These are phyloP conservation scores for Mesotaenium endlicherianum DNA, from an alignment of 139 green algal species.

Conservation along the genomic window DNA sequence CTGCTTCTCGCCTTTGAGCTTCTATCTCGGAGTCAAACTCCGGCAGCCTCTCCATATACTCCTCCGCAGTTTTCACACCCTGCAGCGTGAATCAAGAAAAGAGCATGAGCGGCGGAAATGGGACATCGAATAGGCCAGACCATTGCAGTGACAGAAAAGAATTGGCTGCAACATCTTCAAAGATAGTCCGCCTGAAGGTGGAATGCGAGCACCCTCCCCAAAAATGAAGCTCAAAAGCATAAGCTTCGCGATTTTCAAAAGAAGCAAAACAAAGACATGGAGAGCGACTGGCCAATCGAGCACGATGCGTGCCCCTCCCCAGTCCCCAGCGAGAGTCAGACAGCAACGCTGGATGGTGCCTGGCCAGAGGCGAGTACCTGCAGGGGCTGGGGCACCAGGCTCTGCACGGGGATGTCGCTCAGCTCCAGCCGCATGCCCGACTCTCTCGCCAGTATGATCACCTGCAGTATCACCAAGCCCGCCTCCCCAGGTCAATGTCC, in stretches of 20 bases:
- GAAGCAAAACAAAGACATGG: no score
- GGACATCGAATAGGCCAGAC: background rate
- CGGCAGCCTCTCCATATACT: slow-evolving; percentile 84
- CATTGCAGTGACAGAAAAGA: no score
- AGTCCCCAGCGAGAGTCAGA: no score
- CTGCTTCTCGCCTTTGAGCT: slow-evolving; percentile 65
- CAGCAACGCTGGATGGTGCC: no score
- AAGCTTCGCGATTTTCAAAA: no score
- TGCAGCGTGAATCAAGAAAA: background rate
- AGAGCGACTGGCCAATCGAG: no score
- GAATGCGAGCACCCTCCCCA: no score
- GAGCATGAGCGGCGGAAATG: background rate
- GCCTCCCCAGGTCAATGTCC: no score
- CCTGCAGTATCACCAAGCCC: background rate
- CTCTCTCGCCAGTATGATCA: slow-evolving; percentile 86
- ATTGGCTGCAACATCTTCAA: no score
- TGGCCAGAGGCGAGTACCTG: background rate
- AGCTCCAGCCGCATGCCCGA: slow-evolving; percentile 84
- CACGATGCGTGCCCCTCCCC: no score
- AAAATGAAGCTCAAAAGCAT: no score
- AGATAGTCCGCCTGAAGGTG: no score
- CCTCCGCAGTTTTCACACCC: slow-evolving; percentile 54
- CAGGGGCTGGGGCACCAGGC: slow-evolving; percentile 75
- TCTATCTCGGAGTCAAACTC: slow-evolving; percentile 86
- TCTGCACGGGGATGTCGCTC: slow-evolving; percentile 78